phyloP scores from a whole-genome alignment of 495 filamentous ascomycete species.

The Penicillium goetzii region DNA sequence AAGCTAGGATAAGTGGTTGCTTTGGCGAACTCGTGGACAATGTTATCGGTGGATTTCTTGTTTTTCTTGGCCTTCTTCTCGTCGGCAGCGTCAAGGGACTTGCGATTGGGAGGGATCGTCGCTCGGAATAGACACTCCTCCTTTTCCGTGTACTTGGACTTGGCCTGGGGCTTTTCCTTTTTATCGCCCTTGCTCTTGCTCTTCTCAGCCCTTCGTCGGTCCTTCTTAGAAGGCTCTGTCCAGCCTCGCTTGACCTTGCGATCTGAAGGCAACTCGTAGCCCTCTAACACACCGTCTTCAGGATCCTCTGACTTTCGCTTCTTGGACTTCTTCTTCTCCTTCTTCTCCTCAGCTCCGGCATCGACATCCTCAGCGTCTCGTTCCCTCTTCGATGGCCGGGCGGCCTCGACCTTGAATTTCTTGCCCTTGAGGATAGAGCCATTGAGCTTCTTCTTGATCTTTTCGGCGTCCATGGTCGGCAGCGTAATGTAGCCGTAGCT shows the following conservation, averaged over 20 bases:
- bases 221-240: conserved; percentile 68
- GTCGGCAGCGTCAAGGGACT: conserved; percentile 30
- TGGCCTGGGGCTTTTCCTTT: conserved; percentile 59
- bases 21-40: conserved; percentile 82
- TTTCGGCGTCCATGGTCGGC: conserved; percentile 78
- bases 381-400: conserved; percentile 61
- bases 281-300: conserved; percentile 65
- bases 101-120: conserved; percentile 67
- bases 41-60: conserved; percentile 59
- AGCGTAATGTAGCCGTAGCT: conserved; percentile 88
- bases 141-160: conserved; percentile 78
- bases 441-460: conserved; percentile 90
- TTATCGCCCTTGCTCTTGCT: conserved; percentile 56
- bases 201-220: conserved; percentile 49
- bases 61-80: conserved; percentile 54
- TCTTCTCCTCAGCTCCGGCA: conserved; percentile 33
- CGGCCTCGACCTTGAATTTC: conserved; percentile 82
- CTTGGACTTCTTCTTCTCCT: conserved; percentile 53
- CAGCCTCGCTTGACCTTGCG: conserved; percentile 89
- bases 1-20: conserved; percentile 79
- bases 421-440: conserved; percentile 81
- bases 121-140: conserved; percentile 82
- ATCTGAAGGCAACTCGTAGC: conserved; percentile 70
- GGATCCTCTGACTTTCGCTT: conserved; percentile 67
- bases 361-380: conserved; percentile 37